A percentile compares a stretch with the other conserved stretches of the same genome.
These are phyloP conservation scores for Trypanosoma boissoni DNA, from an alignment of 208 protist species.

Conservation along the genomic window DNA sequence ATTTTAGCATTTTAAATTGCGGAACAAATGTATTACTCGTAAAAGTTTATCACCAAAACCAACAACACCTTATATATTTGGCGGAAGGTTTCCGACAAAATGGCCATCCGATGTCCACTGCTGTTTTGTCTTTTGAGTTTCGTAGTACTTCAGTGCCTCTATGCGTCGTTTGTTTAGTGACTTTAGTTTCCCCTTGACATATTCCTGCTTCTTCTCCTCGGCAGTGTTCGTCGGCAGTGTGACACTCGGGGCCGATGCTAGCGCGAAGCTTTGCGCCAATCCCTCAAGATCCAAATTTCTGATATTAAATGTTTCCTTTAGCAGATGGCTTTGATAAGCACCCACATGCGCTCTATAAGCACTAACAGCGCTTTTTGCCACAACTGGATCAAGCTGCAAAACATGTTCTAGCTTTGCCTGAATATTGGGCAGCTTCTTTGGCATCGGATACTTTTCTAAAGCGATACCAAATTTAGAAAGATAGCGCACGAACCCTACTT, in stretches of 20 bases:
- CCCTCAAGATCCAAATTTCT: constrained; percentile 89
- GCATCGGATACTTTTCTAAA: constrained; percentile 74
- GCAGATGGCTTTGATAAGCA: constrained; percentile 93
- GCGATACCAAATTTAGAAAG: constrained; percentile 78
- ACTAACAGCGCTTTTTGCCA: constrained; percentile 87
- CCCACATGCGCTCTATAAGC: constrained; percentile 92
- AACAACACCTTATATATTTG: constrained; percentile 12
- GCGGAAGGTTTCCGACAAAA: constrained; percentile 64
- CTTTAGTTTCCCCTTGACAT: constrained; percentile 89
- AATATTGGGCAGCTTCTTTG: constrained; percentile 64
- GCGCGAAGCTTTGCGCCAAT: constrained; percentile 90
- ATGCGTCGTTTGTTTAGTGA: constrained; percentile 65
- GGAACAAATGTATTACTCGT: constrained; percentile 3
- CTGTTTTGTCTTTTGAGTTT: constrained; percentile 70
- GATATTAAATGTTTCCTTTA: constrained; percentile 93
- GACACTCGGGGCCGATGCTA: constrained; percentile 83
- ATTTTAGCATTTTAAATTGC: not conserved
- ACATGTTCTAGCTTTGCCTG: constrained; percentile 89
- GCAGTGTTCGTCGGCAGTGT: constrained; percentile 67
- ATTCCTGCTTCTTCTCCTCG: constrained; percentile 70
- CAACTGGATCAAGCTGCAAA: constrained; percentile 80
- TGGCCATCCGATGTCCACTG: constrained; percentile 76
- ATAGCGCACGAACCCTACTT: constrained; percentile 88
- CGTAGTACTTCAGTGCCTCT: constrained; percentile 73
- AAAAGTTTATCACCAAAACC: not conserved